These are phyloP conservation scores for Alternaria dauci DNA, from an alignment of 2,329 filamentous ascomycete species.

Conservation along the genomic window DNA sequence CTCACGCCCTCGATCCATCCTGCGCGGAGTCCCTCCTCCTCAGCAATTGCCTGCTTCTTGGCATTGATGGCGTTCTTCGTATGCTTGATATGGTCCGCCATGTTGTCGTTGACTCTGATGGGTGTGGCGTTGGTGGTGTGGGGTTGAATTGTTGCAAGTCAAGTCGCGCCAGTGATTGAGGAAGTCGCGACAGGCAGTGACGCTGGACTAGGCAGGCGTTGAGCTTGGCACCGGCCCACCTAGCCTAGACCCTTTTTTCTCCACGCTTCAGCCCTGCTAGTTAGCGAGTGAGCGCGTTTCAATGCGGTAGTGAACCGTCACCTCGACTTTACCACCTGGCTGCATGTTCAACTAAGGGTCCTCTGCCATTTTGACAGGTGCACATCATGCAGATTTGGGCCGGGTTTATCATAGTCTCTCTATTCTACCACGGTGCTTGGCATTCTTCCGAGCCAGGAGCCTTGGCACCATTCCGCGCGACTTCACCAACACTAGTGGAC, in stretches of 20 bases:
- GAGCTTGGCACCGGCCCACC: slow-evolving; percentile 24
- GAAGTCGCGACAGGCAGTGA: slow-evolving; percentile 23
- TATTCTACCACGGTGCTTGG: not conserved
- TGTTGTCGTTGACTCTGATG: slow-evolving; percentile 13
- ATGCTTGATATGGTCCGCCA: slow-evolving; percentile 38
- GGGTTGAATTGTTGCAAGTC: not conserved
- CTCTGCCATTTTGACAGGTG: not conserved
- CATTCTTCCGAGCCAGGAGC: not conserved
- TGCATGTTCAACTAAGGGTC: not conserved
- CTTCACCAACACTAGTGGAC: not conserved
- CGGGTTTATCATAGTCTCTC: not conserved
- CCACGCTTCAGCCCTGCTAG: slow-evolving; percentile 27
- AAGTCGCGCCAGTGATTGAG: slow-evolving; percentile 14
- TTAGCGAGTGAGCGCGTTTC: not conserved
- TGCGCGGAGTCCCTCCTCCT: slow-evolving; percentile 29
- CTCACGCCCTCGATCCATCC: slow-evolving; percentile 24
- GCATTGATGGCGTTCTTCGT: slow-evolving; percentile 39
- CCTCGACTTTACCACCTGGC: not conserved
- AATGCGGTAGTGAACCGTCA: not conserved
- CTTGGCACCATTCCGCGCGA: not conserved
- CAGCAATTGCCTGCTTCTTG: slow-evolving; percentile 35
- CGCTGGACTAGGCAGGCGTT: slow-evolving; percentile 17
- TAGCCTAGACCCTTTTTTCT: slow-evolving; percentile 17
- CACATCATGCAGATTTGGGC: not conserved
- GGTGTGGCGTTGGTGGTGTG: slow-evolving; percentile 10